Percentiles rank a stretch among this genome's conserved stretches.
Conservation (phyloP, 306 rosid species). For the Acmispon strigosus region DNA sequence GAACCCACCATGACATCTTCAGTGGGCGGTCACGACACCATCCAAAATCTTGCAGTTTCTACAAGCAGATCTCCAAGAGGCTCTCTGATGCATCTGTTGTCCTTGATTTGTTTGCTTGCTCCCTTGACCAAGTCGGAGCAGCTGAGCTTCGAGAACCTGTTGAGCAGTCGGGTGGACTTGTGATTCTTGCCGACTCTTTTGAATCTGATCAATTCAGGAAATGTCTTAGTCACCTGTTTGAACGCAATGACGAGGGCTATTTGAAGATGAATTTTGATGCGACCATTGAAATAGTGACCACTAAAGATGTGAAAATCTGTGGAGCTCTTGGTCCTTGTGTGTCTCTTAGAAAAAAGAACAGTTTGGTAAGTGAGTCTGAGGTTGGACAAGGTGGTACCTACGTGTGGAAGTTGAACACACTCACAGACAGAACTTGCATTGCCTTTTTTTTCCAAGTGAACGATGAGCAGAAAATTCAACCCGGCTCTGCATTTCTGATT, state of each 20-base stretch:
- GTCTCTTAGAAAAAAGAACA: conserved; percentile 52
- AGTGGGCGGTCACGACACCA: conserved; percentile 47
- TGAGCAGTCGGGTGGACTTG: conserved; percentile 74
- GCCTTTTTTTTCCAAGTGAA: conserved; percentile 81
- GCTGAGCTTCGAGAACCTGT: conserved; percentile 64
- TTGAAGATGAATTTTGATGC: conserved; percentile 75
- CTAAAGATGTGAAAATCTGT: conserved; percentile 72
- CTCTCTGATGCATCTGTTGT: conserved; percentile 51
- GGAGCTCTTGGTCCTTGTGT: conserved; percentile 95
- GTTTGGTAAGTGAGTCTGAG: conserved; percentile 49
- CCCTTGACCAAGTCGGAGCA: conserved; percentile 87
- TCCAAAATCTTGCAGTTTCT: conserved; percentile 52
- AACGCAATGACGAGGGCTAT: conserved; percentile 46
- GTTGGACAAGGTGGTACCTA: conserved; percentile 79
- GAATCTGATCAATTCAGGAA: conserved; percentile 62
- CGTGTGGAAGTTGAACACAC: conserved; percentile 67
- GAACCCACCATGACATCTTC: conserved; percentile 72
- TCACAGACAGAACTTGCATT: conserved; percentile 70
- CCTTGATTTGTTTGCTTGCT: conserved; percentile 76
- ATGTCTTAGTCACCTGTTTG: conserved; percentile 57
- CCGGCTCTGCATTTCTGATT: conserved; percentile 73
- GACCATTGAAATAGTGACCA: conserved; percentile 73
- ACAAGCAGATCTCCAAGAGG: conserved; percentile 43
- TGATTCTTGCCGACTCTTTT: conserved; percentile 74
- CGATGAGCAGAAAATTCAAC: conserved; percentile 50